Base-by-base conservation (phyloP, 179 eudicot species). In the Spergularia azorica region DNA sequence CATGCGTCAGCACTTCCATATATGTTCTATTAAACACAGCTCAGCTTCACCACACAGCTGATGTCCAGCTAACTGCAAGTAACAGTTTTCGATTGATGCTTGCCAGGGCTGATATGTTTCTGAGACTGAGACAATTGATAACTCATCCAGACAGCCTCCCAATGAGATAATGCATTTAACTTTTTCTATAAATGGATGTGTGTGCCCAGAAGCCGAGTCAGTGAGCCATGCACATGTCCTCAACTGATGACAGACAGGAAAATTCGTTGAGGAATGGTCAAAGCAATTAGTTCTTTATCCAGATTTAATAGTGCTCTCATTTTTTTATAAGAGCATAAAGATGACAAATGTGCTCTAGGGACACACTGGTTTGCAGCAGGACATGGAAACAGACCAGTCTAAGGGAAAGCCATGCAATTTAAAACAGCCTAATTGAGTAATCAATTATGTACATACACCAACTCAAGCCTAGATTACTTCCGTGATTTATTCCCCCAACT, bases 381-480 rank as follows among this genome's bases (percentile, higher is more conserved):
- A 38, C 50, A 64, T 15, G 50, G 48, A 4, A 3, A 43, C 48
- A 43, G 48, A 43, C 48, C 48, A 43, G 48, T 43, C 8, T 6
- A 43, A 43, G 48, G 48, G 48, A 5, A 18, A 5, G 48, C 13
- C 38, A 43, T 14, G 38, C 48, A 41, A 36, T 0, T 64, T 38
- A 6, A n/a, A 3, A 9, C 9, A 59, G 9, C 48, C 48, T 4
- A 4, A 43, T 4, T 43, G 48, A n/a, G 9, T 39, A 6, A 15
- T 14, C 68, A 26, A 64, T 64, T 64, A 38, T 36, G 50, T 15
- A 64, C 48, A 64, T 64, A 38, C 68, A 64, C n/a, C 67, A 15
- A 15, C 50, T 38, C 68, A 41, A 15, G 70, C 70, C 21, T 41
- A 66, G 43, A 2, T 14, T 7, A 3, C 54, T 52, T 65, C 39